Percentiles rank a stretch among this genome's conserved stretches.
Conservation (phyloP, 495 filamentous ascomycete species). For the Apodospora peruviana region DNA sequence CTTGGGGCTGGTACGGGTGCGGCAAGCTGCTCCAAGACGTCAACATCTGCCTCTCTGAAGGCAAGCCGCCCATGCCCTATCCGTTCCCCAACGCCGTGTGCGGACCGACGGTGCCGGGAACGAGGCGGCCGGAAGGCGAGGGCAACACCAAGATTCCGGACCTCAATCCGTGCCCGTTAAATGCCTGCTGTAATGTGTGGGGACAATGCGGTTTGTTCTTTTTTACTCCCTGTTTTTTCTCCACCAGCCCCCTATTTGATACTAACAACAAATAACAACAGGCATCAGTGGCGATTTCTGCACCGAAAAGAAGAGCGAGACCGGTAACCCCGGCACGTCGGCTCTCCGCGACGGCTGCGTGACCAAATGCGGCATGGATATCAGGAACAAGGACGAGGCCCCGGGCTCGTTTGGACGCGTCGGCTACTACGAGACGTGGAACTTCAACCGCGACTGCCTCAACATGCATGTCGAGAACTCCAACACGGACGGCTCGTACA, state of each 20-base stretch:
- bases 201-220: slow-evolving; percentile 38
- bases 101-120: slow-evolving; percentile 38
- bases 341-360: slow-evolving; percentile 39
- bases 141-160: slow-evolving; percentile 4
- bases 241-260: too few species aligned
- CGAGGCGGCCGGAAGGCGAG: slow-evolving; percentile 11
- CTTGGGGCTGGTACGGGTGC: slow-evolving; percentile 37
- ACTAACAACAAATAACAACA: too few species aligned
- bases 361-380: slow-evolving; percentile 39
- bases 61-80: slow-evolving; percentile 41
- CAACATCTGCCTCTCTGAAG: slow-evolving; percentile 45
- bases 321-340: slow-evolving; percentile 29
- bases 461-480: slow-evolving; percentile 13
- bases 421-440: slow-evolving; percentile 28
- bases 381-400: neutral
- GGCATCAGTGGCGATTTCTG: slow-evolving; percentile 47
- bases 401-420: slow-evolving; percentile 11
- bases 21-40: slow-evolving; percentile 14
- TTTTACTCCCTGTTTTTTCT: too few species aligned
- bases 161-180: slow-evolving; percentile 34
- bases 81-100: slow-evolving; percentile 33
- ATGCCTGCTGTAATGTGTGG: slow-evolving; percentile 21
- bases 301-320: slow-evolving; percentile 21
- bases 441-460: slow-evolving; percentile 19
- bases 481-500: slow-evolving; percentile 12